These are phyloP conservation scores for Syncephalastrum racemosum DNA, from an alignment of 371 early-diverging fungal genomes.

Conservation along the genomic window DNA sequence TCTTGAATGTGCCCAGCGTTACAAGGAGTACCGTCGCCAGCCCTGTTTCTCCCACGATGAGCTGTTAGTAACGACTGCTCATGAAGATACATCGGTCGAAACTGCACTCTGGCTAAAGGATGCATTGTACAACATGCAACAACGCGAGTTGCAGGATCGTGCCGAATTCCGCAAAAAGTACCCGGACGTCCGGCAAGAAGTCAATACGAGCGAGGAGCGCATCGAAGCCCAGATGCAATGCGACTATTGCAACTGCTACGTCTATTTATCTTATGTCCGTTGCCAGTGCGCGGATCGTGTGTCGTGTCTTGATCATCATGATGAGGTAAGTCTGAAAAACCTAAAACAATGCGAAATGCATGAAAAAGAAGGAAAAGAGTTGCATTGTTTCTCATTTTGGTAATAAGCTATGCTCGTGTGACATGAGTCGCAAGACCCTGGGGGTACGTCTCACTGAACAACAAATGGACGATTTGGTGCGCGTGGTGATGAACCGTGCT, in stretches of 20 bases:
- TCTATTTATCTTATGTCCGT: conserved; percentile 66
- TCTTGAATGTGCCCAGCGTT: conserved; percentile 74
- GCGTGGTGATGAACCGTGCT: conserved; percentile 18
- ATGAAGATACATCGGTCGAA: conserved; percentile 37
- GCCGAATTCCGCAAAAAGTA: conserved; percentile 38
- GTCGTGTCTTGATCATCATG: conserved; percentile 62
- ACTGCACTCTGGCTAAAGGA: conserved; percentile 56
- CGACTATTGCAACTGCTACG: conserved; percentile 67
- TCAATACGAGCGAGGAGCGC: conserved; percentile 26
- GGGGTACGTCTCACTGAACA: conserved; percentile 55
- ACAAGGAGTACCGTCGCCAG: conserved; percentile 72
- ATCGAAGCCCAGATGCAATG: conserved; percentile 70
- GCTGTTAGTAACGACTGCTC: conserved; percentile 66
- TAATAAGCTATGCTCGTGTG: conserved; percentile 57
- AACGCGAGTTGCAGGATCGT: conserved; percentile 60
- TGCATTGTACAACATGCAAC: conserved; percentile 56
- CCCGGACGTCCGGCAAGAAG: conserved; percentile 34
- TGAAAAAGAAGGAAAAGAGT: no score
- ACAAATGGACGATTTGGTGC: conserved; percentile 42
- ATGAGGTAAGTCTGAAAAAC: conserved; percentile 40
- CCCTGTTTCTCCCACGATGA: conserved; percentile 97
- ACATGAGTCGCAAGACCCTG: conserved; percentile 38
- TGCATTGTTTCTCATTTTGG: conserved; percentile 4
- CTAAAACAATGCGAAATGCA: no score
- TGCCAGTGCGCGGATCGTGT: conserved; percentile 67